phyloP scores from a whole-genome alignment of 1,139 yeast genomes.

The Yamadazyma atlantica region DNA sequence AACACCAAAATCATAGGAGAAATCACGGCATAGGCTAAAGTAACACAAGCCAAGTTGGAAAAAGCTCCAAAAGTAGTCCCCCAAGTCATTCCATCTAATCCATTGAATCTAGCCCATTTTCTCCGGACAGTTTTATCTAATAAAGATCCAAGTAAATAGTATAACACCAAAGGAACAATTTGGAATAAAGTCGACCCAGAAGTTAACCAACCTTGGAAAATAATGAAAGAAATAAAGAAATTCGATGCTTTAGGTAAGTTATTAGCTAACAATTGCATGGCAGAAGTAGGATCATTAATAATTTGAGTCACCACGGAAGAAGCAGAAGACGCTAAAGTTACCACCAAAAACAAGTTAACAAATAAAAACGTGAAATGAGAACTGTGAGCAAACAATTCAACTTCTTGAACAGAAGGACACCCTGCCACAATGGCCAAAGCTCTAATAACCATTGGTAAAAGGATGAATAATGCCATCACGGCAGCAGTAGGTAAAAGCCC shows the following conservation, averaged over 20 bases:
- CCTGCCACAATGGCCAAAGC: constrained; percentile 70
- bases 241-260: constrained; percentile 89
- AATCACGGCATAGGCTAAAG: constrained; percentile 76
- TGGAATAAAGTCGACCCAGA: constrained; percentile 83
- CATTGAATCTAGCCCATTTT: constrained; percentile 72
- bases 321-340: constrained; percentile 72
- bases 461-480: constrained; percentile 65
- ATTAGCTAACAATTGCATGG: constrained; percentile 66
- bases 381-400: constrained; percentile 73
- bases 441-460: constrained; percentile 80
- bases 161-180: constrained; percentile 67
- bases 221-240: constrained; percentile 70
- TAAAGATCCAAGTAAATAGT: constrained; percentile 63
- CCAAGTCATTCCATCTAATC: constrained; percentile 69
- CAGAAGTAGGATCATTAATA: constrained; percentile 60
- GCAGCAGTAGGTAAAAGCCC: constrained; percentile 72
- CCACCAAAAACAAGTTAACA: constrained; percentile 67
- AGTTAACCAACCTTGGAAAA: constrained; percentile 80
- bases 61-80: constrained; percentile 88
- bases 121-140: constrained; percentile 85
- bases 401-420: constrained; percentile 57
- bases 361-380: constrained; percentile 73
- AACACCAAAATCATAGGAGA: constrained; percentile 74
- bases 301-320: constrained; percentile 71
- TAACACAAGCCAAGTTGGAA: constrained; percentile 78